Evolutionary conservation across 257 asterid species (phyloP).

Genomic region (Capsicum rhomboideum): DNA sequence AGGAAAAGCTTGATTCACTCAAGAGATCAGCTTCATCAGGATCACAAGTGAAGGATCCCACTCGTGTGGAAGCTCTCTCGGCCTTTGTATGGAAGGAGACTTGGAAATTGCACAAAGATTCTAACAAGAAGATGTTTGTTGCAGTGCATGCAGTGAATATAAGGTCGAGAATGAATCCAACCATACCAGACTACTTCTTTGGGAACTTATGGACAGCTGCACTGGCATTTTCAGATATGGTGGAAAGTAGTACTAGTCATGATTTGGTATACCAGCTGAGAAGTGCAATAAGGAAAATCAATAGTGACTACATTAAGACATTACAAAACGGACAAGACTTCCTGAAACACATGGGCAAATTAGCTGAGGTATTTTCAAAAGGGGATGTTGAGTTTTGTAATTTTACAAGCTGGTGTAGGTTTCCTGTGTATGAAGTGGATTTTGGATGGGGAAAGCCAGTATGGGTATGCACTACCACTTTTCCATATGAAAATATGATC

Average conservation of each 20-base stretch:
- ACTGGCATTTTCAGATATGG: not conserved
- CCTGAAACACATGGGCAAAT: not conserved
- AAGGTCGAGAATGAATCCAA: constrained; percentile 25
- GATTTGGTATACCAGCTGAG: constrained; percentile 21
- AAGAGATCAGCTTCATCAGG: constrained; percentile 5
- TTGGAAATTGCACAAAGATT: not conserved
- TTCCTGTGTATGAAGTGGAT: constrained; percentile 44
- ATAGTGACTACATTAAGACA: constrained; percentile 11
- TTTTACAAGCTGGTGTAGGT: constrained; percentile 44
- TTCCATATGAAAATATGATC: constrained; percentile 18
- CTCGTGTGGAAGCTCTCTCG: constrained; percentile 42
- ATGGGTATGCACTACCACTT: constrained; percentile 25
- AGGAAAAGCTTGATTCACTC: constrained; percentile 18
- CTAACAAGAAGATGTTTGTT: not conserved
- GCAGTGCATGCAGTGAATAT: constrained; percentile 25
- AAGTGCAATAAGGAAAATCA: constrained; percentile 15
- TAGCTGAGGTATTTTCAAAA: not conserved
- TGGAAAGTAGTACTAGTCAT: not conserved
- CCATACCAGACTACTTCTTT: constrained; percentile 8
- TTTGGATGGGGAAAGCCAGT: constrained; percentile 42
- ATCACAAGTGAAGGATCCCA: constrained; percentile 19
- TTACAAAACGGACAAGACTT: constrained; percentile 5
- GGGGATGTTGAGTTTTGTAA: constrained; percentile 12
- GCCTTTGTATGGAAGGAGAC: constrained; percentile 29
- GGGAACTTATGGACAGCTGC: constrained; percentile 19